Percentiles rank a stretch among this genome's conserved stretches.
phyloP scores from a whole-genome alignment of 1,139 yeast species.

The Lodderomyces oxycetoniae region DNA sequence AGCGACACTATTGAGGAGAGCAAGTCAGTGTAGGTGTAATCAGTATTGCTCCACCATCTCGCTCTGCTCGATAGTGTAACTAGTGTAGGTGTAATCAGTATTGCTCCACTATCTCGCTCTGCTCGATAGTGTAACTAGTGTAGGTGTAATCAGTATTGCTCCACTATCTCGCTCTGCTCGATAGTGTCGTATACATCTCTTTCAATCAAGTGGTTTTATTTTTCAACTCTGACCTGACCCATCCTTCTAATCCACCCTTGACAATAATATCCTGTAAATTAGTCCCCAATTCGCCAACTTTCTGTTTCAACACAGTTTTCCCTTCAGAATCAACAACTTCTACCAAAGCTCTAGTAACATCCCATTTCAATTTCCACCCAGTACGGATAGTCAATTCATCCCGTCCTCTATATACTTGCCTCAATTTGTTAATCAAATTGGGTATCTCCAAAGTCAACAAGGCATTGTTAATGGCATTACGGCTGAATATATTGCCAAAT shows the following conservation, averaged over 20 bases:
- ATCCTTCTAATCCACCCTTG: conserved; percentile 96
- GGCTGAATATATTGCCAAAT: conserved; percentile 91
- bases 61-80: too few species aligned
- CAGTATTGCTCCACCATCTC: too few species aligned
- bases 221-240: conserved; percentile 81
- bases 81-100: too few species aligned
- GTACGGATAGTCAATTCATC: conserved; percentile 85
- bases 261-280: conserved; percentile 94
- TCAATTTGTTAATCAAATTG: conserved; percentile 66
- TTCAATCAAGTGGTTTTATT: conserved; percentile 5
- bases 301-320: conserved; percentile 69
- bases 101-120: too few species aligned
- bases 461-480: conserved; percentile 96
- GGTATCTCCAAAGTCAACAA: conserved; percentile 91
- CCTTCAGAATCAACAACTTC: conserved; percentile 65
- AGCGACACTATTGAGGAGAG: too few species aligned
- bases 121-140: too few species aligned
- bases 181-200: neutral
- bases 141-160: too few species aligned
- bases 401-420: conserved; percentile 57
- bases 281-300: conserved; percentile 93
- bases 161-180: too few species aligned
- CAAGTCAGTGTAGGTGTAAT: too few species aligned
- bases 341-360: conserved; percentile 79
- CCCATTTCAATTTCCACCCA: conserved; percentile 92